These are phyloP conservation scores for Pseudoscleropodium purum DNA, from an alignment of 225 moss, liverwort and hornwort genomes.

Conservation along the genomic window DNA sequence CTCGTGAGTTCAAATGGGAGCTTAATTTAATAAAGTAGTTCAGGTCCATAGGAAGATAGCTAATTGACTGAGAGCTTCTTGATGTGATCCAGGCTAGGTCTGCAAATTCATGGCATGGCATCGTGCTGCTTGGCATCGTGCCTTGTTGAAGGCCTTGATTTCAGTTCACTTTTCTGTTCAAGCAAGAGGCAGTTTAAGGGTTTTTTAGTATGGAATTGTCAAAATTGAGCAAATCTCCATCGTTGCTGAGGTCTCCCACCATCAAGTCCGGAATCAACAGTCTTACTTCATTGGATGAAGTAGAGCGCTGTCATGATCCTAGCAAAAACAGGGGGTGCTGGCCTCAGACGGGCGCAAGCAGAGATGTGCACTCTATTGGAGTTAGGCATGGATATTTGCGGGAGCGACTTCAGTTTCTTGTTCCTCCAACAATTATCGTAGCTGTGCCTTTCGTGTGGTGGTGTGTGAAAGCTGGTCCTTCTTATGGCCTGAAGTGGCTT, in stretches of 20 bases:
- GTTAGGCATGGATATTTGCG: constrained; percentile 28
- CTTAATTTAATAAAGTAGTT: neutral
- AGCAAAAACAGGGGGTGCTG: constrained; percentile 22
- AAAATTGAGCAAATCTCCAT: constrained; percentile 83
- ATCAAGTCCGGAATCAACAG: constrained; percentile 84
- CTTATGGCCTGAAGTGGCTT: constrained; percentile 48
- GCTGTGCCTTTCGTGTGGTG: constrained; percentile 85
- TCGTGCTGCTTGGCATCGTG: constrained; percentile 14
- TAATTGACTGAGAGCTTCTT: neutral
- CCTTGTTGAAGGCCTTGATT: neutral
- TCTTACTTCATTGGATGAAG: constrained; percentile 62
- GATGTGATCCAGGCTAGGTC: constrained; percentile 19
- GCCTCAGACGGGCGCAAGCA: constrained; percentile 28
- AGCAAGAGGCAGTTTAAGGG: constrained; percentile 4
- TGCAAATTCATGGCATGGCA: constrained; percentile 4
- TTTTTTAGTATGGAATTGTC: constrained; percentile 48
- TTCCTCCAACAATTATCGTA: constrained; percentile 66
- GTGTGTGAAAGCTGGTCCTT: constrained; percentile 78
- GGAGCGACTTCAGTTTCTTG: constrained; percentile 60
- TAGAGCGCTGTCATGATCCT: constrained; percentile 53
- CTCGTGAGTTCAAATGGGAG: neutral
- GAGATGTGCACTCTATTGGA: constrained; percentile 22
- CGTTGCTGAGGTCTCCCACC: constrained; percentile 76
- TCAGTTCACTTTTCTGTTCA: constrained; percentile 1
- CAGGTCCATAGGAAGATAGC: neutral